Conservation (phyloP, 2,329 filamentous ascomycete genomes). For the Ophiostoma pallidulum region DNA sequence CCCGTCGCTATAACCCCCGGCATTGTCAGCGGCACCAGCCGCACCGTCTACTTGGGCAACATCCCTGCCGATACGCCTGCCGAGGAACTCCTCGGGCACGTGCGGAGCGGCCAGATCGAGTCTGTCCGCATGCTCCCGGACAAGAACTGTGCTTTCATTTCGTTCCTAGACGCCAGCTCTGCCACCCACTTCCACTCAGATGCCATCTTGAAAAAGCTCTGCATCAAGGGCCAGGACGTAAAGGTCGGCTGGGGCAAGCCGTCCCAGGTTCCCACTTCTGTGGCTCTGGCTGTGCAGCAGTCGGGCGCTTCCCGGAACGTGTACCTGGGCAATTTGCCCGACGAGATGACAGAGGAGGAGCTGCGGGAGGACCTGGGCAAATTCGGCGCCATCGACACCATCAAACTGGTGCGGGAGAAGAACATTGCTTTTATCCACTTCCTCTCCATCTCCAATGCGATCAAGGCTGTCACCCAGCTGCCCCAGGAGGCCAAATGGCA, state of each 20-base stretch:
- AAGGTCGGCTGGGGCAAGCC: constrained; percentile 99
- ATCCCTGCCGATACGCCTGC: constrained; percentile 96
- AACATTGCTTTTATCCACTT: constrained; percentile 97
- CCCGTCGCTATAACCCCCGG: constrained; percentile 69
- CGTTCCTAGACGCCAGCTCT: constrained; percentile 93
- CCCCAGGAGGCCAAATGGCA: constrained; percentile 98
- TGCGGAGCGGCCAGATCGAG: constrained; percentile 95
- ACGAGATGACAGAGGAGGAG: constrained; percentile 86
- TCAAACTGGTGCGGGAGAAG: constrained; percentile 97
- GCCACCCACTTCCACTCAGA: constrained; percentile 99
- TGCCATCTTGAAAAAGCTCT: constrained; percentile 98
- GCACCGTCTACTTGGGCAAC: constrained; percentile 95
- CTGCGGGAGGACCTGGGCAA: constrained; percentile 90
- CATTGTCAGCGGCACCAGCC: constrained; percentile 79
- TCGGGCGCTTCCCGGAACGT: constrained; percentile 95
- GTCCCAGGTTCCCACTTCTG: constrained; percentile 93
- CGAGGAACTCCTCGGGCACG: constrained; percentile 92
- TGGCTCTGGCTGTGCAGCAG: constrained; percentile 94
- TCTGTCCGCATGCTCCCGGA: constrained; percentile 94
- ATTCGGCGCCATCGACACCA: constrained; percentile 91
- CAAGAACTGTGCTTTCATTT: constrained; percentile 99
- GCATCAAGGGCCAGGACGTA: constrained; percentile 97
- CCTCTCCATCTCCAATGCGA: constrained; percentile 91
- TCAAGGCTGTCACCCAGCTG: constrained; percentile 94
- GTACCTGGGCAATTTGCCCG: constrained; percentile 85